Evolutionary conservation across 75 land plant genomes (phyloP).

Genomic region (Isoetes taiwanensis): DNA sequence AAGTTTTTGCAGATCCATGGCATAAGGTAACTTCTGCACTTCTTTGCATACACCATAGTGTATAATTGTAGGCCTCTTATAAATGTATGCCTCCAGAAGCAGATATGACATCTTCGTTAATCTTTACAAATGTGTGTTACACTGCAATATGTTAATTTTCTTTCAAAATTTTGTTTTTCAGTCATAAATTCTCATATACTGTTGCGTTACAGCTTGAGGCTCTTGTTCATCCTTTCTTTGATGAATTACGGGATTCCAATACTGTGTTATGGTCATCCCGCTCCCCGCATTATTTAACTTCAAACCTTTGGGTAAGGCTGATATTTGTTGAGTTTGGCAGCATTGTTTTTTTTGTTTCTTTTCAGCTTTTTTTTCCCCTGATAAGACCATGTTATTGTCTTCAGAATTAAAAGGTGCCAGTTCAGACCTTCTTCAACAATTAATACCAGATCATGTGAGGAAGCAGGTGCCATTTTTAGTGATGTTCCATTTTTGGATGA

Average conservation of each 20-base stretch:
- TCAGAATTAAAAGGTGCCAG: conserved; percentile 39
- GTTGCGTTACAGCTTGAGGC: conserved; percentile 58
- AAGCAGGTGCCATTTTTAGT: conserved; percentile 15
- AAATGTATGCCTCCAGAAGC: conserved; percentile 92
- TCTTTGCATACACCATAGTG: no score
- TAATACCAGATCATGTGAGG: conserved; percentile 35
- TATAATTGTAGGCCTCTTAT: conserved; percentile 65
- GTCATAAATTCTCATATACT: background rate
- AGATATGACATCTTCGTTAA: conserved; percentile 70
- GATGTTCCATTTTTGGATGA: no score
- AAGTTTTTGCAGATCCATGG: conserved; percentile 84
- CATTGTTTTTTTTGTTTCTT: no score
- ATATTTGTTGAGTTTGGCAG: no score
- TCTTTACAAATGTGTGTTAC: conserved; percentile 77
- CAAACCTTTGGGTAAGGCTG: conserved; percentile 43
- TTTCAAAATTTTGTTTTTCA: no score
- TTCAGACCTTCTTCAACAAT: conserved; percentile 31
- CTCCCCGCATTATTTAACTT: conserved; percentile 65
- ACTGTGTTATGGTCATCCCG: conserved; percentile 53
- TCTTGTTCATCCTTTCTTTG: conserved; percentile 67
- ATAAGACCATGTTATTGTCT: no score
- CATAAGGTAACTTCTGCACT: conserved; percentile 44
- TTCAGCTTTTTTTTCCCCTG: no score
- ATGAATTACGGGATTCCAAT: conserved; percentile 65
- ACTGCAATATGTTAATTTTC: conserved; percentile 86